These are phyloP conservation scores for Trichoderma arundinaceum DNA, from an alignment of 2,329 filamentous ascomycete species.

Conservation along the genomic window DNA sequence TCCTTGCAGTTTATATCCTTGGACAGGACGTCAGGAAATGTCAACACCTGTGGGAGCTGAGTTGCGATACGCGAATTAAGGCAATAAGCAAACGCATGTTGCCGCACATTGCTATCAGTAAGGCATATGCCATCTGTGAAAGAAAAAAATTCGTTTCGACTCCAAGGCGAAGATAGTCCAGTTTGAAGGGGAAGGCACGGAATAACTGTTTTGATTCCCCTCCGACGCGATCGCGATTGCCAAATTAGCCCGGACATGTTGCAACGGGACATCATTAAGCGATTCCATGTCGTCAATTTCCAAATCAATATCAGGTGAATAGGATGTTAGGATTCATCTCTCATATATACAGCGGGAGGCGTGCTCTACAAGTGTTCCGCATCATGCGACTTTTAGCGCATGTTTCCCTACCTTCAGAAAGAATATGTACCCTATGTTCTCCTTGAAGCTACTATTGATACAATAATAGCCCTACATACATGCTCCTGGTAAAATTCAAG, in stretches of 20 bases:
- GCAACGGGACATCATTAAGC: too few relatives aligned
- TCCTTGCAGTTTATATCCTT: conserved; percentile 3
- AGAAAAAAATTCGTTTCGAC: not conserved
- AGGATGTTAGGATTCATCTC: too few relatives aligned
- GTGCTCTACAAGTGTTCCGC: too few relatives aligned
- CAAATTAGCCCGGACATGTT: too few relatives aligned
- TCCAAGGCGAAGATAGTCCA: not conserved
- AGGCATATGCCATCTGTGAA: not conserved
- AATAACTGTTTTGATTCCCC: not conserved
- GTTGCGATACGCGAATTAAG: not conserved
- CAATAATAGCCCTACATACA: not conserved
- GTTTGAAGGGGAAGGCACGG: conserved; percentile 1
- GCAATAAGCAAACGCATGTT: not conserved
- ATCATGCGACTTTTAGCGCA: too few relatives aligned
- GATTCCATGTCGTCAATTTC: too few relatives aligned
- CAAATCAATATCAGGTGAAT: too few relatives aligned
- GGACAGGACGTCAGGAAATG: not conserved
- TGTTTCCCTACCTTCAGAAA: too few relatives aligned
- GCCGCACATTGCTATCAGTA: not conserved
- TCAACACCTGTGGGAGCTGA: not conserved
- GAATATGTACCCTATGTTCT: too few relatives aligned
- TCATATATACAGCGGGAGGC: too few relatives aligned
- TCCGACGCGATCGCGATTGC: not conserved
- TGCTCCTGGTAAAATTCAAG: too few relatives aligned
- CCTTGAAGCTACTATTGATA: not conserved